Base-by-base conservation (phyloP, 78 protist species). In the Diacronema lutheri region DNA sequence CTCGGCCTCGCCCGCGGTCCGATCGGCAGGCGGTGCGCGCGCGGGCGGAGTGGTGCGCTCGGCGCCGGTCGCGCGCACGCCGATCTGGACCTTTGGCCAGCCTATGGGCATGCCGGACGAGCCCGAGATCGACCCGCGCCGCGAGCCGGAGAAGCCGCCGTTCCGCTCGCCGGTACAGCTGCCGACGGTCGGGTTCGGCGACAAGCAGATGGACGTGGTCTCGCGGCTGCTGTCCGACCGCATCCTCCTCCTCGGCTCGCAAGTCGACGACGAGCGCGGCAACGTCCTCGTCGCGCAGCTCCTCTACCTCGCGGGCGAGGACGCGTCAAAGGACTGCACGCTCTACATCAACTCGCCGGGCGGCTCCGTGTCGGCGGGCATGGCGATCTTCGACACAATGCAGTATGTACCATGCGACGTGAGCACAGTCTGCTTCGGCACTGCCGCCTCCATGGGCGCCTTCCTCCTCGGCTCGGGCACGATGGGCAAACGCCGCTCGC, bases 41-140 rank as follows among this genome's bases (percentile, higher is more conserved):
- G n/a, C n/a, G n/a, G n/a, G n/a, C n/a, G n/a, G n/a, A n/a, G n/a
- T n/a, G n/a, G n/a, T n/a, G n/a, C n/a, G n/a, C n/a, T n/a, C n/a
- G n/a, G n/a, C n/a, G n/a, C n/a, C n/a, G n/a, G n/a, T n/a, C n/a
- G n/a, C n/a, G n/a, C n/a, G n/a, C n/a, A n/a, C n/a, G n/a, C n/a
- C n/a, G n/a, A n/a, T n/a, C n/a, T n/a, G n/a, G n/a, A n/a, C n/a
- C n/a, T n/a, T n/a, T n/a, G n/a, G n/a, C n/a, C n/a, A n/a, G n/a
- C n/a, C n/a, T n/a, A 60, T 61, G 68, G 16, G 4, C 38, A 11
- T 10, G 76, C 55, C 41, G 16, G 35, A 68, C 37, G 33, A 68
- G 76, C 76, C 76, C 31, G 76, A 68, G 76, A 68, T 68, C 29
- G 76, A 68, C 76, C 76, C 76, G 46, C 76, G 76, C 50, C 76